Evolutionary conservation across 2,329 filamentous ascomycete species (phyloP).

Genomic region (Calonectria pauciramosa): DNA sequence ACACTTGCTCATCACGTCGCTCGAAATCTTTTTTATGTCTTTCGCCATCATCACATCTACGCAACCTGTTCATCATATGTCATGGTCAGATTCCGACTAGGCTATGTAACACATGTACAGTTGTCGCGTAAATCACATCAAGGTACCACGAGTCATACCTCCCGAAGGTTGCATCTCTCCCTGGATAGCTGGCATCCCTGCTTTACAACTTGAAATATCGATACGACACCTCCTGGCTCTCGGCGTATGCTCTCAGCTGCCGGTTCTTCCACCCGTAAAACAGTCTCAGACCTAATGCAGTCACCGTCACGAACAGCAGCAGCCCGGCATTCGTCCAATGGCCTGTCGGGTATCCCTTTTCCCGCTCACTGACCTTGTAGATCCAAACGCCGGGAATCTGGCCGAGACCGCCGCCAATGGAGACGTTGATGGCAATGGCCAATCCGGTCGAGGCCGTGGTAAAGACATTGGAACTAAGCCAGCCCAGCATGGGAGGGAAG

Average conservation of each 20-base stretch:
- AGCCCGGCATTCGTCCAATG: constrained; percentile 76
- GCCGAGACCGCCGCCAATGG: constrained; percentile 74
- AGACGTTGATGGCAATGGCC: constrained; percentile 79
- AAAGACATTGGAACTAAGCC: constrained; percentile 77
- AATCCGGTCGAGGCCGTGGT: constrained; percentile 76
- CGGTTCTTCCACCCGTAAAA: constrained; percentile 68
- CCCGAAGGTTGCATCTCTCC: not conserved
- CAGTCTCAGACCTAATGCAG: constrained; percentile 66
- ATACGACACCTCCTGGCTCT: constrained; percentile 49
- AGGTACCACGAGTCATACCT: not conserved
- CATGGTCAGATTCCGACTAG: not conserved
- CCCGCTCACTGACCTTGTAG: constrained; percentile 74
- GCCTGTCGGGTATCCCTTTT: constrained; percentile 75
- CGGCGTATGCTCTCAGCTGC: constrained; percentile 48
- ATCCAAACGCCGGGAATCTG: constrained; percentile 83
- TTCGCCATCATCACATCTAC: not conserved
- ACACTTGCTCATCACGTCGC: not conserved
- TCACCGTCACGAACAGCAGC: constrained; percentile 69
- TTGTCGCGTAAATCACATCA: not conserved
- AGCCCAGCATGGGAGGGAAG: constrained; percentile 79
- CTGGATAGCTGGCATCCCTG: not conserved
- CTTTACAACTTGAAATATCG: constrained; percentile 58
- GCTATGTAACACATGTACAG: not conserved
- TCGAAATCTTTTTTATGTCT: not conserved
- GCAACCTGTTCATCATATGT: not conserved